Evolutionary conservation across 1,284 basidiomycete species (phyloP).

Genomic region (Trichosporon faecale): DNA sequence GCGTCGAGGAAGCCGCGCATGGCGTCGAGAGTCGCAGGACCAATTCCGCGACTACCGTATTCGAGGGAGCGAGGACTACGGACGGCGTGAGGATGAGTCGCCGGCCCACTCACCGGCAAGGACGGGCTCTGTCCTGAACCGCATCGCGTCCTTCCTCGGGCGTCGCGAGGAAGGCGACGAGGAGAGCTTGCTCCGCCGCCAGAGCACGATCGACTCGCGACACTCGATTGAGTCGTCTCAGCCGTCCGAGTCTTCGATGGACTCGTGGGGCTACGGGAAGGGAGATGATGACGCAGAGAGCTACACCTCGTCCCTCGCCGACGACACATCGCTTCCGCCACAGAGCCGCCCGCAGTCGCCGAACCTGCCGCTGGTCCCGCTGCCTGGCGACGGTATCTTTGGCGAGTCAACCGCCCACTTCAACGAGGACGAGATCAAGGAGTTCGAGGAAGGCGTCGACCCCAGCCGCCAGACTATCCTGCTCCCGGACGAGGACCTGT

Average conservation of each 20-base stretch:
- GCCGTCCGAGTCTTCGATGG: constrained; percentile 36
- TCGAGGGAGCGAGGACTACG: constrained; percentile 19
- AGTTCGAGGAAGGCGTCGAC: constrained; percentile 39
- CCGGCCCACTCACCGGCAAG: constrained; percentile 23
- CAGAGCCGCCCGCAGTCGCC: constrained; percentile 49
- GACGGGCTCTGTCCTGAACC: constrained; percentile 39
- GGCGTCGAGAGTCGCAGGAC: constrained; percentile 1
- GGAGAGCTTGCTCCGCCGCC: constrained; percentile 17
- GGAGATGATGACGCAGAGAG: constrained; percentile 39
- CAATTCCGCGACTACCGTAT: constrained; percentile 8
- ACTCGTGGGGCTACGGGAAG: constrained; percentile 47
- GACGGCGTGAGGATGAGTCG: constrained; percentile 22
- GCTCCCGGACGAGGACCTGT: constrained; percentile 85
- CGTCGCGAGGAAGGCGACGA: constrained; percentile 35
- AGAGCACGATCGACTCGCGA: constrained; percentile 24
- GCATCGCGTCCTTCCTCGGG: constrained; percentile 48
- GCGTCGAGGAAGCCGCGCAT: not conserved
- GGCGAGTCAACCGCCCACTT: constrained; percentile 33
- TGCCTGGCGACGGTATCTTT: constrained; percentile 48
- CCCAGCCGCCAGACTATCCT: constrained; percentile 72
- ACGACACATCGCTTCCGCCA: constrained; percentile 52
- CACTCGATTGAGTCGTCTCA: constrained; percentile 26
- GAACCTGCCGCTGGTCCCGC: constrained; percentile 44
- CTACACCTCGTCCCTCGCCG: constrained; percentile 50
- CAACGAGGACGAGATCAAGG: constrained; percentile 37